Evolutionary conservation across 768 basidiomycete species (phyloP), one percentile per base, ranked within the genome.

Genomic region (Sutorius australiensis): DNA sequence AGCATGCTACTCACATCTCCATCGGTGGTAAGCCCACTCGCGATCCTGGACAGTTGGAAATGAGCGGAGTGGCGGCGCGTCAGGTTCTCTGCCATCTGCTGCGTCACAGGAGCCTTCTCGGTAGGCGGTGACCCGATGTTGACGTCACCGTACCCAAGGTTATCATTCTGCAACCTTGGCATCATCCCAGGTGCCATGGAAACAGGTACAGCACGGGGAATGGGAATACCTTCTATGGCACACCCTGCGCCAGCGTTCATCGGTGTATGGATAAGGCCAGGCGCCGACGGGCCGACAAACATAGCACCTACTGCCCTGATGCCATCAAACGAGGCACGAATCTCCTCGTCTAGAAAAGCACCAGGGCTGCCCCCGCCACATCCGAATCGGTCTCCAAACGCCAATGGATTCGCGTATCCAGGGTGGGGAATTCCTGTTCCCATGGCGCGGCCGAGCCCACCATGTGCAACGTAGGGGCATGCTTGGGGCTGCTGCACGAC

Each of bases 301-400:
- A 11, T 19, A 12, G 39, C 3, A 14, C 37, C 44, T 10, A 31
- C 24, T 11, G 11, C 24, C 14, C 6, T 37, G 5, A 21, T 1
- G 24, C 44, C 45, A 17, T 57, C 53, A 38, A 64, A 55, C 11
- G 63, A 66, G 3, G 55, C 61, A n/a, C 46, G 45, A 54, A 64
- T 60, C 32, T 60, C 61, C 4, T 64, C 63, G 8, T 66, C 53
- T 36, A 53, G 10, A 42, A 65, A 64, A 5, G 51, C 36, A 7
- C 51, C 34, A 42, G 61, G 28, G 8, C 53, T 19, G 7, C 6
- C 33, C 16, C 4, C 14, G 13, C 31, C 28, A 33, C 31, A 43
- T 5, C 32, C 46, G 41, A 52, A 51, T 19, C 44, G 52, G 14
- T 63, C 58, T 24, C 36, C 48, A 48, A 33, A 48, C 3, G 27